Evolutionary conservation across 371 early-diverging fungal species (phyloP).

Genomic region (Mucor ambiguus): DNA sequence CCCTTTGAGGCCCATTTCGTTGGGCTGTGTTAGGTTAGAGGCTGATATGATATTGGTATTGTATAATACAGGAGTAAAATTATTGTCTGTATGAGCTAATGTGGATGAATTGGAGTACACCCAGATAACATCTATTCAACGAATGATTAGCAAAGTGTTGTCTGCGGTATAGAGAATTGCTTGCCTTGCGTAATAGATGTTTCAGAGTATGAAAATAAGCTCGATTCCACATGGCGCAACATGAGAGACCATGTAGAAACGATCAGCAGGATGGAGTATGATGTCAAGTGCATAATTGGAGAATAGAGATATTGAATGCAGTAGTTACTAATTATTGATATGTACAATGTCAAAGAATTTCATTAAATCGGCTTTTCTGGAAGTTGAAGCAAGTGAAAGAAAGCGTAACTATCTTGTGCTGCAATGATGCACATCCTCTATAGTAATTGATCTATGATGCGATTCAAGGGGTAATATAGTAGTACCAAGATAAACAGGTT

Average conservation of each 20-base stretch:
- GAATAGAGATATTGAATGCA: not conserved
- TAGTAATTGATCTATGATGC: not conserved
- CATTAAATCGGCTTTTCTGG: not conserved
- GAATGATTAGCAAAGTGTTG: not conserved
- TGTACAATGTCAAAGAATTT: not conserved
- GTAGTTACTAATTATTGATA: not conserved
- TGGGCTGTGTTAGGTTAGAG: not conserved
- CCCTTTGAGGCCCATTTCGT: conserved; percentile 7
- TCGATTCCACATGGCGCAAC: not conserved
- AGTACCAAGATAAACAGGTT: not conserved
- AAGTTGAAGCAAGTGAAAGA: not conserved
- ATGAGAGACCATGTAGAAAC: not conserved
- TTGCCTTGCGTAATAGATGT: conserved; percentile 2
- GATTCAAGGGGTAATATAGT: not conserved
- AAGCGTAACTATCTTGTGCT: not conserved
- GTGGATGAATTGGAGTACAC: conserved; percentile 13
- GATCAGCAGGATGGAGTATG: not conserved
- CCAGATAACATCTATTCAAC: conserved; percentile 2
- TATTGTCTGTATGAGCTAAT: conserved; percentile 8
- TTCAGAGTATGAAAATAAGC: not conserved
- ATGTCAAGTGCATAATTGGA: not conserved
- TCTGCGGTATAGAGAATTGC: not conserved
- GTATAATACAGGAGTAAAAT: conserved; percentile 7
- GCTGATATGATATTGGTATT: conserved; percentile 5
- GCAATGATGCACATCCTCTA: not conserved